Conservation (phyloP, 2,329 filamentous ascomycete genomes). For the Aureobasidium namibiae region DNA sequence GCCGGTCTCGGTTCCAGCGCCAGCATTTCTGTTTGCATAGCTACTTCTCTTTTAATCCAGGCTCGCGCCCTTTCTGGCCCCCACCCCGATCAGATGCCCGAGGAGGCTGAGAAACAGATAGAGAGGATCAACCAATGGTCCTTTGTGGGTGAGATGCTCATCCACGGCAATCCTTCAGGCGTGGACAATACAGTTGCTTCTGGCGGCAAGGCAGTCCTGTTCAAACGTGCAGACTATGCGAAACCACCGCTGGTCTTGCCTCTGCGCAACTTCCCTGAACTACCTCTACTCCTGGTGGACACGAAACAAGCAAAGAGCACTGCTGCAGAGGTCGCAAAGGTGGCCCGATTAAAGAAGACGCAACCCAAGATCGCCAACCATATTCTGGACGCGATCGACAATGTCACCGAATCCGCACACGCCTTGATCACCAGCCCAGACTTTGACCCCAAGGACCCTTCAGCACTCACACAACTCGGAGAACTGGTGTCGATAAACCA, state of each 20-base stretch:
- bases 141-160: constrained; percentile 93
- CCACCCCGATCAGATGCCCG: constrained; percentile 79
- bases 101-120: constrained; percentile 82
- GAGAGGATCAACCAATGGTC: constrained; percentile 97
- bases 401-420: constrained; percentile 54
- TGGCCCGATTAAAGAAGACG: constrained; percentile 59
- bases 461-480: constrained; percentile 65
- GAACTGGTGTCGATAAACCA: constrained; percentile 92
- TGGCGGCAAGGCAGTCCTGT: constrained; percentile 89
- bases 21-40: constrained; percentile 85
- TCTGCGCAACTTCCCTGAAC: constrained; percentile 80
- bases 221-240: constrained; percentile 67
- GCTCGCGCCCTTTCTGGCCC: constrained; percentile 82
- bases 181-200: constrained; percentile 95
- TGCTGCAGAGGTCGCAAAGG: constrained; percentile 76
- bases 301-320: constrained; percentile 85
- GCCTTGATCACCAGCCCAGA: constrained; percentile 46
- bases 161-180: constrained; percentile 92
- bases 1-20: constrained; percentile 88
- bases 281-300: constrained; percentile 83
- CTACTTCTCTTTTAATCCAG: constrained; percentile 76
- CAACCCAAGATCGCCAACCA: constrained; percentile 71
- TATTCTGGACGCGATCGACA: constrained; percentile 80
- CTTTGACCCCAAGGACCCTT: constrained; percentile 58
- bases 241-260: constrained; percentile 69